phyloP scores from a whole-genome alignment of 2,329 filamentous ascomycete genomes.

The Rachicladosporium sp. region DNA sequence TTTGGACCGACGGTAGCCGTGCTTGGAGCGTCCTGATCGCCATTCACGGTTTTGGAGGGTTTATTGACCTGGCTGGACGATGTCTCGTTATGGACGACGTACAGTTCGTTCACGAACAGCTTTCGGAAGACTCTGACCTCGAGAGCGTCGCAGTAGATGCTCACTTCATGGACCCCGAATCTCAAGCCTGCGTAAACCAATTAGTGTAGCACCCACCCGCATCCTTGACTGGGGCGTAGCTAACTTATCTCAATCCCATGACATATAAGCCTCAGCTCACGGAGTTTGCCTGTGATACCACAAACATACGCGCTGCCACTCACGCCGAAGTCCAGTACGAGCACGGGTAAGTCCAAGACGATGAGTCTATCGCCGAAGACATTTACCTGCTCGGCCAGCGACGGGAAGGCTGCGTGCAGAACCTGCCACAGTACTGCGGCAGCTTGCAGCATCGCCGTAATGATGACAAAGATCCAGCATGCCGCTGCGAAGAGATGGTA shows the following conservation, averaged over 20 bases:
- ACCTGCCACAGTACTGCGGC: slow-evolving; percentile 24
- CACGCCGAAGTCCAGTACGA: slow-evolving; percentile 44
- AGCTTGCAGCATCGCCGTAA: slow-evolving; percentile 38
- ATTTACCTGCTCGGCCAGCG: slow-evolving; percentile 31
- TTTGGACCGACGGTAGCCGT: no score
- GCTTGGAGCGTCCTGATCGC: neutral
- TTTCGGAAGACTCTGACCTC: slow-evolving; percentile 36
- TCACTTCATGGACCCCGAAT: slow-evolving; percentile 28
- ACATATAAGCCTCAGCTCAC: slow-evolving; percentile 36
- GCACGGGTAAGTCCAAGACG: slow-evolving; percentile 36
- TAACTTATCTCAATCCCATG: slow-evolving; percentile 41
- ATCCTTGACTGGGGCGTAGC: neutral
- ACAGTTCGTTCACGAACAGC: slow-evolving; percentile 41
- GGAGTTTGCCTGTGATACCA: slow-evolving; percentile 40
- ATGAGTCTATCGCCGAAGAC: slow-evolving; percentile 42
- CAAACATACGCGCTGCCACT: slow-evolving; percentile 42
- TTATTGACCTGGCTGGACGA: slow-evolving; percentile 35
- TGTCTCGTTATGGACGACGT: slow-evolving; percentile 38
- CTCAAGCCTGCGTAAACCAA: slow-evolving; percentile 35
- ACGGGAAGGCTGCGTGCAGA: slow-evolving; percentile 1
- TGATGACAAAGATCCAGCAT: slow-evolving; percentile 31
- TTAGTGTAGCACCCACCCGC: slow-evolving; percentile 25
- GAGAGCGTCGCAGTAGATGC: slow-evolving; percentile 39
- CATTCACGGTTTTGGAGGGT: slow-evolving; percentile 31
- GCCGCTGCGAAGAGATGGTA: slow-evolving; percentile 30